phyloP scores from a whole-genome alignment of 768 basidiomycete species.

The Collybiopsis luxurians region DNA sequence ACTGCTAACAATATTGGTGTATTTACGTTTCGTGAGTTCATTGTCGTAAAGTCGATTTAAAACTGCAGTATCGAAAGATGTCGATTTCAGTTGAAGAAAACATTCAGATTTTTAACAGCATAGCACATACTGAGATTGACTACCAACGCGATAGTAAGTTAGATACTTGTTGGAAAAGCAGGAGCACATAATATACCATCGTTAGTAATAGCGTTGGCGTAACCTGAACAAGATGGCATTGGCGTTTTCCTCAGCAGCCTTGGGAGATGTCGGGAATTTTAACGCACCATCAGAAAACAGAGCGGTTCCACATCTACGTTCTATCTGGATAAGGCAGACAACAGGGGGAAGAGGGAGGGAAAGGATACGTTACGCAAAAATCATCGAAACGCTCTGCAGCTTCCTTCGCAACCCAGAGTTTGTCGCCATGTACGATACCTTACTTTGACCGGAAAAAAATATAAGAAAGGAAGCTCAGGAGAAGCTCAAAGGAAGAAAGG shows the following conservation, averaged over 20 bases:
- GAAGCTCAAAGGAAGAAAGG: too few relatives aligned
- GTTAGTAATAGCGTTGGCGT: slow-evolving; percentile 80
- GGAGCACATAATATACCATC: slow-evolving; percentile 46
- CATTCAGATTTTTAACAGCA: too few relatives aligned
- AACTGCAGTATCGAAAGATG: slow-evolving; percentile 37
- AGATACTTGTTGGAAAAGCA: neutral
- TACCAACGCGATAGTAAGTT: slow-evolving; percentile 22
- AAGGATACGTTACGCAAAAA: slow-evolving; percentile 77
- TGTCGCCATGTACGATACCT: too few relatives aligned
- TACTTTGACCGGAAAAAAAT: too few relatives aligned
- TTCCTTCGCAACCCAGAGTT: too few relatives aligned
- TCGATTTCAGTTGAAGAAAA: slow-evolving; percentile 7
- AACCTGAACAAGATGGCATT: slow-evolving; percentile 22
- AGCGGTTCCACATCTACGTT: slow-evolving; percentile 74
- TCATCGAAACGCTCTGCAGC: slow-evolving; percentile 66
- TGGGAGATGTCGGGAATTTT: too few relatives aligned
- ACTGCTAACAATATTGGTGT: slow-evolving; percentile 62
- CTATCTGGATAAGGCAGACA: neutral
- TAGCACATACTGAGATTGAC: slow-evolving; percentile 79
- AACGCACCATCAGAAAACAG: slow-evolving; percentile 73
- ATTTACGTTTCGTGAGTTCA: slow-evolving; percentile 50
- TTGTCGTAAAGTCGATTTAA: slow-evolving; percentile 69
- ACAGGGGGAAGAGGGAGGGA: slow-evolving; percentile 6
- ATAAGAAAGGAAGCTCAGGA: too few relatives aligned
- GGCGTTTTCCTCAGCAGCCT: too few relatives aligned